Evolutionary conservation across 2,329 filamentous ascomycete genomes (phyloP).

Genomic region (Pyrenochaeta sp.): DNA sequence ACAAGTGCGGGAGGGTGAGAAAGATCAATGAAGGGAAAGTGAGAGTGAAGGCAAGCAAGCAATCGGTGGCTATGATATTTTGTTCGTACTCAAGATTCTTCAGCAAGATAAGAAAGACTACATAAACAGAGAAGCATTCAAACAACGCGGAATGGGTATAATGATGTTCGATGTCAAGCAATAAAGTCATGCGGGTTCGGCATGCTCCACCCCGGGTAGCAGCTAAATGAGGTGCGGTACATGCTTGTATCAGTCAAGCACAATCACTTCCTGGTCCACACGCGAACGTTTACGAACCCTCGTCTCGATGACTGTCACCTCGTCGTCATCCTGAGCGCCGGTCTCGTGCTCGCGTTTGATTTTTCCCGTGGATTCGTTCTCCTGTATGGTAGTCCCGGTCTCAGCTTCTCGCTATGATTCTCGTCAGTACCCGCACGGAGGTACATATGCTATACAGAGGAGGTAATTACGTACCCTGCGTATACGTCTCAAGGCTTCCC

Average conservation of each 20-base stretch:
- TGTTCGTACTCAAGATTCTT: too few relatives aligned
- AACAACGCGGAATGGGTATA: too few relatives aligned
- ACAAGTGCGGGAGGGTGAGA: too few relatives aligned
- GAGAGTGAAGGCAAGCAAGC: too few relatives aligned
- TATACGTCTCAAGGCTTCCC: slow-evolving; percentile 3
- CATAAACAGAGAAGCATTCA: too few relatives aligned
- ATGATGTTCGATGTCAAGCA: too few relatives aligned
- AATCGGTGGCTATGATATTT: too few relatives aligned
- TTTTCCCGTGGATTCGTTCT: not conserved
- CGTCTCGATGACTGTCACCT: slow-evolving; percentile 4
- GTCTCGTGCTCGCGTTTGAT: slow-evolving; percentile 8
- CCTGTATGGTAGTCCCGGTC: not conserved
- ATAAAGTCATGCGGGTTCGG: too few relatives aligned
- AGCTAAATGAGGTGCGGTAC: not conserved
- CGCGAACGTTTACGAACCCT: slow-evolving; percentile 11
- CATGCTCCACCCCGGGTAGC: not conserved
- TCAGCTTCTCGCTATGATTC: not conserved
- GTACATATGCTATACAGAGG: too few relatives aligned
- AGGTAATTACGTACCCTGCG: not conserved
- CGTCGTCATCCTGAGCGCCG: not conserved
- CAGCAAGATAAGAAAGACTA: too few relatives aligned
- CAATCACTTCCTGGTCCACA: slow-evolving; percentile 9
- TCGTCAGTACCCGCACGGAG: slow-evolving; percentile 1
- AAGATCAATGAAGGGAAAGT: too few relatives aligned
- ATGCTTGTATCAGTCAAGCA: not conserved